Evolutionary conservation across 805 yeast species (phyloP).

Genomic region (Myxozyma neotropica): DNA sequence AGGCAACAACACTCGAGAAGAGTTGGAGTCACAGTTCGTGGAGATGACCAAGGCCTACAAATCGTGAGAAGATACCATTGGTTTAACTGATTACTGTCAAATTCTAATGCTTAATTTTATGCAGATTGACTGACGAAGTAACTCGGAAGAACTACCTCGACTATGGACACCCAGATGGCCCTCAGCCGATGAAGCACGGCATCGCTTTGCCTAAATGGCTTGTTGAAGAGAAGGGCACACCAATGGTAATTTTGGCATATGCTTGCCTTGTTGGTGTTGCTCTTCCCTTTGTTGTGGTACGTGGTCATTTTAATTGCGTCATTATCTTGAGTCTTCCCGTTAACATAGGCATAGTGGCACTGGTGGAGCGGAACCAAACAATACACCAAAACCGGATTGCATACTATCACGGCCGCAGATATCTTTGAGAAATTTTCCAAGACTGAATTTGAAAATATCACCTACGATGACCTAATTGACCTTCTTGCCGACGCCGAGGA

Average conservation of each 20-base stretch:
- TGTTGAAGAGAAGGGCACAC: conserved; percentile 78
- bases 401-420: conserved; percentile 76
- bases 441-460: conserved; percentile 53
- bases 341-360: conserved; percentile 41
- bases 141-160: conserved; percentile 77
- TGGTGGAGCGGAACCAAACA: conserved; percentile 90
- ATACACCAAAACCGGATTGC: conserved; percentile 80
- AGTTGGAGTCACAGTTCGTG: conserved; percentile 76
- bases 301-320: too few relatives aligned
- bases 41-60: conserved; percentile 88
- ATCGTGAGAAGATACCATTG: conserved; percentile 47
- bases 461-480: conserved; percentile 57
- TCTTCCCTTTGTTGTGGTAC: conserved; percentile 72
- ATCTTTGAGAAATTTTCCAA: conserved; percentile 75
- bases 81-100: background rate
- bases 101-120: background rate
- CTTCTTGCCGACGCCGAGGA: conserved; percentile 72
- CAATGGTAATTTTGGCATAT: conserved; percentile 65
- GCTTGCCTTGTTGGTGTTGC: conserved; percentile 72
- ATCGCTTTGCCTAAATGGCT: conserved; percentile 92
- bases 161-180: conserved; percentile 98
- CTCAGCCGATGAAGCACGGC: conserved; percentile 85
- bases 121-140: conserved; percentile 75
- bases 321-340: background rate
- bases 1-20: conserved; percentile 57